Conservation (phyloP, 495 filamentous ascomycete species). For the Durotheca rogersii region DNA sequence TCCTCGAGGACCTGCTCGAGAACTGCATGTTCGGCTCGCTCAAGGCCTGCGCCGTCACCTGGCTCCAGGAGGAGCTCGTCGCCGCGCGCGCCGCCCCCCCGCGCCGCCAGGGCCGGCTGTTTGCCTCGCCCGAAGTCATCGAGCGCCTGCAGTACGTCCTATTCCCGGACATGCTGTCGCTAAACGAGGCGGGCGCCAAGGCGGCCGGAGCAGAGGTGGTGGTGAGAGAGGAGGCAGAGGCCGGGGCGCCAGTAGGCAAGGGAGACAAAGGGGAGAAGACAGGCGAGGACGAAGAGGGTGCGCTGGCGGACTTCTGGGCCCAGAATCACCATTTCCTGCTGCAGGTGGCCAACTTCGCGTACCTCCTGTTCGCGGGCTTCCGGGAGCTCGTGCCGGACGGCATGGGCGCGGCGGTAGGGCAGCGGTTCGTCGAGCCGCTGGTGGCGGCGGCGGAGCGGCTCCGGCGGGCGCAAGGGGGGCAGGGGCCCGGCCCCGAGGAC, state of each 20-base stretch:
- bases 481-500: slow-evolving; percentile 22
- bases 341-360: slow-evolving; percentile 52
- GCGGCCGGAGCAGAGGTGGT: too few relatives aligned
- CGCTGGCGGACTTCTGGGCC: slow-evolving; percentile 38
- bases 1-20: slow-evolving; percentile 79
- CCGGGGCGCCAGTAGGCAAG: too few relatives aligned
- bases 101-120: too few relatives aligned
- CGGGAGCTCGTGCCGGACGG: slow-evolving; percentile 41
- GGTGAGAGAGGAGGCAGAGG: too few relatives aligned
- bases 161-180: slow-evolving; percentile 41
- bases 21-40: slow-evolving; percentile 75
- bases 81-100: too few relatives aligned
- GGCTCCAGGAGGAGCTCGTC: slow-evolving; percentile 84
- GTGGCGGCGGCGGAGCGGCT: slow-evolving; percentile 45
- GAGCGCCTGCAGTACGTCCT: slow-evolving; percentile 48
- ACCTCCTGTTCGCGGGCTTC: slow-evolving; percentile 52
- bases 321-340: slow-evolving; percentile 45
- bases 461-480: slow-evolving; percentile 39
- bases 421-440: slow-evolving; percentile 56
- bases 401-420: slow-evolving; percentile 49
- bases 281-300: too few relatives aligned
- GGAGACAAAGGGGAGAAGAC: too few relatives aligned
- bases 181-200: slow-evolving; percentile 29
- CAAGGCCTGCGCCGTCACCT: slow-evolving; percentile 78
- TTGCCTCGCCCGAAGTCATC: slow-evolving; percentile 54